Percentiles rank a stretch among this genome's conserved stretches.
These are phyloP conservation scores for Ceratocystis ficicola DNA, from an alignment of 2,329 filamentous ascomycete genomes.

Conservation along the genomic window DNA sequence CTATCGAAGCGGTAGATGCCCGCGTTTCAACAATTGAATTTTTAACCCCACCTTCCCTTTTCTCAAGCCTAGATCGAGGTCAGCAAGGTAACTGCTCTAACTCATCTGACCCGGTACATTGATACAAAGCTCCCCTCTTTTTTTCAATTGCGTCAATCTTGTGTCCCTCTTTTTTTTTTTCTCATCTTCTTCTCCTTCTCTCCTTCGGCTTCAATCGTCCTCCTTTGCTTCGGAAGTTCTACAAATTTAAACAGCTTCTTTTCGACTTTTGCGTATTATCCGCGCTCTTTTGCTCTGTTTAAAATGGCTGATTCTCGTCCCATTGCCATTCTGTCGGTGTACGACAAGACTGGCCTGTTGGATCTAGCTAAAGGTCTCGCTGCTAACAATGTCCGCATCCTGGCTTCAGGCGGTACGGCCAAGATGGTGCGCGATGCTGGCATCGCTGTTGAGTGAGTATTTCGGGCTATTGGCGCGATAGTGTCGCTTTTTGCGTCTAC, in stretches of 20 bases:
- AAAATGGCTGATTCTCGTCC: slow-evolving; percentile 38
- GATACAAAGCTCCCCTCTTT: slow-evolving; percentile 7
- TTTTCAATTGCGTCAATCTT: slow-evolving; percentile 5
- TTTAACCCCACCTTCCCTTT: slow-evolving; percentile 21
- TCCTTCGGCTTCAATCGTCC: slow-evolving; percentile 19
- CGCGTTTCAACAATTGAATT: slow-evolving; percentile 11
- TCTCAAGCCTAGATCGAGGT: too few species aligned
- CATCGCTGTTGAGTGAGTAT: slow-evolving; percentile 77
- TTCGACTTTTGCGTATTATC: background rate
- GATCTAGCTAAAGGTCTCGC: slow-evolving; percentile 85
- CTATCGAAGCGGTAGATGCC: slow-evolving; percentile 6
- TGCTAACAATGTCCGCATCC: slow-evolving; percentile 78
- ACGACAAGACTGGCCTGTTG: slow-evolving; percentile 92
- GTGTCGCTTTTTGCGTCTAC: background rate
- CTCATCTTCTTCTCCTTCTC: slow-evolving; percentile 3
- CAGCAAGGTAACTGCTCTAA: slow-evolving; percentile 1
- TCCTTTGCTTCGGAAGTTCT: slow-evolving; percentile 21
- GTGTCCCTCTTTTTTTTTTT: slow-evolving; percentile 2
- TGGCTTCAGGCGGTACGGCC: slow-evolving; percentile 89
- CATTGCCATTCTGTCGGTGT: slow-evolving; percentile 90
- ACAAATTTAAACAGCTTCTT: background rate
- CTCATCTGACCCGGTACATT: background rate
- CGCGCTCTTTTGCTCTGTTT: slow-evolving; percentile 10
- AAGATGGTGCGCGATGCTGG: slow-evolving; percentile 95
- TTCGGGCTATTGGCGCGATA: background rate